Conservation (phyloP, 129 eudicot genomes). For the Artemisia annua region DNA sequence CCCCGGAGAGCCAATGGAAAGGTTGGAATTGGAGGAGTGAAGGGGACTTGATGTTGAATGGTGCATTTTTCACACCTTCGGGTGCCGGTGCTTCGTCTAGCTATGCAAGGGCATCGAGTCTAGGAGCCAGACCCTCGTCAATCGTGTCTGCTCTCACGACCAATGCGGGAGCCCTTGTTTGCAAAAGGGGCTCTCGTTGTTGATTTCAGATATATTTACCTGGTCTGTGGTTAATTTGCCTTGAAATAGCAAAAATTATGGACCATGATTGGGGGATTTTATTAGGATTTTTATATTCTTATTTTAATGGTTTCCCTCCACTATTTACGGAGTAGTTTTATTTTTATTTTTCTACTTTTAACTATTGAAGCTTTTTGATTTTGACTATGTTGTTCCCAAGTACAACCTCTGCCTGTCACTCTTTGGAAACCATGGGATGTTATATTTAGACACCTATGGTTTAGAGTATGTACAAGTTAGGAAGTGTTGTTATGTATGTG, state of each 20-base stretch:
- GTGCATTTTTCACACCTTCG: conserved; percentile 60
- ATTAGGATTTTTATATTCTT: conserved; percentile 24
- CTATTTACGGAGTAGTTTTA: conserved; percentile 19
- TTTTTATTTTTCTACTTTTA: conserved; percentile 2
- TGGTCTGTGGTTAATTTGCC: neutral
- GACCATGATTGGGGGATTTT: conserved; percentile 24
- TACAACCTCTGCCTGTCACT: conserved; percentile 68
- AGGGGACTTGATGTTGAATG: conserved; percentile 75
- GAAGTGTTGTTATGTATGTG: conserved; percentile 52
- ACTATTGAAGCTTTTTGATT: conserved; percentile 28
- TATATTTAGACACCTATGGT: conserved; percentile 32
- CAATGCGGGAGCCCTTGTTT: conserved; percentile 51
- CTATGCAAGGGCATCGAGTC: conserved; percentile 72
- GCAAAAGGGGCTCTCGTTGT: conserved; percentile 63
- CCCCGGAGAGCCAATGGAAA: conserved; percentile 64
- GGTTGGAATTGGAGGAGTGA: conserved; percentile 75
- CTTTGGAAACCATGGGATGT: conserved; percentile 31
- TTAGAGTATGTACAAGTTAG: conserved; percentile 40
- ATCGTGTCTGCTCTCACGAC: conserved; percentile 48
- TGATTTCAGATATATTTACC: conserved; percentile 23
- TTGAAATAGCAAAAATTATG: neutral
- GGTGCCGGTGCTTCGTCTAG: conserved; percentile 64
- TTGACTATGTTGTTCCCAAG: conserved; percentile 36
- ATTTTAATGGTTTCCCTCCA: neutral
- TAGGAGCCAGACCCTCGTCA: conserved; percentile 63